Conservation (phyloP, 306 rosid genomes). For the Styphnolobium japonicum region DNA sequence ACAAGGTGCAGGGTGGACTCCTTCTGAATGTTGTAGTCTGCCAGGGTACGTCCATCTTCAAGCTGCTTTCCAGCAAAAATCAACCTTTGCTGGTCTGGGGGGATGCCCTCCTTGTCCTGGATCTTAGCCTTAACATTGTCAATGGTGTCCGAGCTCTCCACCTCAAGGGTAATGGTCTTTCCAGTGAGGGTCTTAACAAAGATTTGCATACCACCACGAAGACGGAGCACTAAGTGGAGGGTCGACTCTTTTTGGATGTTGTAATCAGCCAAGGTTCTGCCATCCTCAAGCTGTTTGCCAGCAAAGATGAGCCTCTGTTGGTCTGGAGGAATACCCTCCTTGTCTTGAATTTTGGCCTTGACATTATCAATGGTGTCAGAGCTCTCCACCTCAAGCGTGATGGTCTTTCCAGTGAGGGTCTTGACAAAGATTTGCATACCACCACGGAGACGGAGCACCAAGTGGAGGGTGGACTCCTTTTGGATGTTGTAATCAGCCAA, state of each 20-base stretch:
- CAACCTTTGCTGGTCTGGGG: conserved; percentile 26
- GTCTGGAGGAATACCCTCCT: conserved; percentile 24
- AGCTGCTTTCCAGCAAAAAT: conserved; percentile 29
- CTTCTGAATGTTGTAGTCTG: conserved; percentile 17
- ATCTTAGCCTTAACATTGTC: conserved; percentile 25
- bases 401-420: conserved; percentile 12
- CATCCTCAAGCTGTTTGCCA: conserved; percentile 30
- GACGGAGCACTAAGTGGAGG: conserved; percentile 15
- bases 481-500: conserved; percentile 28
- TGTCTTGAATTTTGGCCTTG: conserved; percentile 20
- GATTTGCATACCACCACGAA: conserved; percentile 29
- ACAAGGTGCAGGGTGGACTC: conserved; percentile 24
- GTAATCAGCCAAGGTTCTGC: conserved; percentile 21
- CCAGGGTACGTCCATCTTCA: not conserved
- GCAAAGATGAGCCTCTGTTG: conserved; percentile 29
- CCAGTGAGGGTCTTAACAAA: conserved; percentile 21
- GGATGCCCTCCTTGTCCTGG: conserved; percentile 26
- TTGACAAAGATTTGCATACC: conserved; percentile 30
- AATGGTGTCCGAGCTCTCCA: conserved; percentile 20
- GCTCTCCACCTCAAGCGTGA: conserved; percentile 25
- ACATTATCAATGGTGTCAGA: conserved; percentile 27
- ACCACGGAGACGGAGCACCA: conserved; percentile 16
- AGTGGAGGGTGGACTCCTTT: conserved; percentile 19
- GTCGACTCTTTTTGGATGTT: conserved; percentile 22
- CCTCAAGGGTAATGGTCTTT: conserved; percentile 25